Percentiles rank a stretch among this genome's conserved stretches.
Conservation (phyloP, 257 asterid species). For the Solanum rostratum region DNA sequence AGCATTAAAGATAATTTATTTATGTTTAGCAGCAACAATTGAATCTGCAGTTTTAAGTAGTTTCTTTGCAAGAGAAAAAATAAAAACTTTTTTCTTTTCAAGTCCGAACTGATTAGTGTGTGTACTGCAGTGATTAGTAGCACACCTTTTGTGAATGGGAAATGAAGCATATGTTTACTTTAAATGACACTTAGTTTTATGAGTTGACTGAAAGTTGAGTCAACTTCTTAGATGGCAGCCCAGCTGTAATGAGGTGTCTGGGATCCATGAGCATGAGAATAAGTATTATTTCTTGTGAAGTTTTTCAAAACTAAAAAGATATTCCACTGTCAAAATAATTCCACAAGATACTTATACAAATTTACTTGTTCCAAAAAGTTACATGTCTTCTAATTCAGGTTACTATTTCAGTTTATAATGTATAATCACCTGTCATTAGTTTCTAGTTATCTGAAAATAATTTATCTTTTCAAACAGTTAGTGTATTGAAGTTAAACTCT, state of each 20-base stretch:
- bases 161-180: background rate
- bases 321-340: background rate
- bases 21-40: background rate
- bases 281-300: background rate
- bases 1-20: background rate
- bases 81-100: background rate
- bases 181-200: background rate
- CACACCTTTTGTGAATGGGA: background rate
- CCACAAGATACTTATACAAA: background rate
- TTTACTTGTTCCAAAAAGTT: background rate
- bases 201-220: conserved; percentile 32
- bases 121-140: background rate
- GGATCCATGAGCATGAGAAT: background rate
- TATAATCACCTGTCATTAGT: background rate
- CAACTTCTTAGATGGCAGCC: conserved; percentile 23
- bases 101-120: background rate
- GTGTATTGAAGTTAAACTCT: background rate
- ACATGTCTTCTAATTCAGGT: background rate
- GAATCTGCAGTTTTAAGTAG: background rate
- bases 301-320: background rate
- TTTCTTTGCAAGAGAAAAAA: background rate
- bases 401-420: background rate
- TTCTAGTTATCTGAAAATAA: background rate
- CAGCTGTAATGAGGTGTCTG: conserved; percentile 36
- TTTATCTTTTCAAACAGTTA: background rate